phyloP scores from a whole-genome alignment of 257 asterid genomes.

The Thymus mandschuricus region DNA sequence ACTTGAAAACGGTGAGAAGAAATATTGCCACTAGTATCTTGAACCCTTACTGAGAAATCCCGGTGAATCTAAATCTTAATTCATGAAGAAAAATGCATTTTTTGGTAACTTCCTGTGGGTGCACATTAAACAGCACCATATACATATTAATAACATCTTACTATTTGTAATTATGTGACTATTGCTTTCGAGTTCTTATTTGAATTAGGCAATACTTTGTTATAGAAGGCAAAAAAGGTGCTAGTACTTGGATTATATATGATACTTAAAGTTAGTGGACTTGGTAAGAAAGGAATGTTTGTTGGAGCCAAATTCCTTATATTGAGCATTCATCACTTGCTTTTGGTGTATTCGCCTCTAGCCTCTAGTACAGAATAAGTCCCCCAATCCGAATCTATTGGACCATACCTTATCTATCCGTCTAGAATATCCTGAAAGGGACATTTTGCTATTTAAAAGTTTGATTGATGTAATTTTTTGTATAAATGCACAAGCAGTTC shows the following conservation, averaged over 20 bases:
- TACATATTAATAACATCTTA: neutral
- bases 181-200: neutral
- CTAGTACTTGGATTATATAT: neutral
- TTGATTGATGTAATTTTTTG: neutral
- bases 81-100: neutral
- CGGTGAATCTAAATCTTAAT: neutral
- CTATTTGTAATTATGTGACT: neutral
- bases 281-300: conserved; percentile 1
- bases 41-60: neutral
- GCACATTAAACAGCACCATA: neutral
- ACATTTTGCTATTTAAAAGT: neutral
- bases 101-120: conserved; percentile 8
- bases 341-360: conserved; percentile 4
- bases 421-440: neutral
- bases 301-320: neutral
- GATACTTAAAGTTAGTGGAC: neutral
- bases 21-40: neutral
- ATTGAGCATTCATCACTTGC: neutral
- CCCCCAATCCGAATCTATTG: neutral
- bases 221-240: conserved; percentile 9
- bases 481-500: conserved; percentile 7
- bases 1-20: conserved; percentile 4
- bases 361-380: neutral
- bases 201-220: conserved; percentile 1
- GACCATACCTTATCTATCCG: neutral